Evolutionary conservation across 768 basidiomycete species (phyloP).

Genomic region (Trametes elegans): DNA sequence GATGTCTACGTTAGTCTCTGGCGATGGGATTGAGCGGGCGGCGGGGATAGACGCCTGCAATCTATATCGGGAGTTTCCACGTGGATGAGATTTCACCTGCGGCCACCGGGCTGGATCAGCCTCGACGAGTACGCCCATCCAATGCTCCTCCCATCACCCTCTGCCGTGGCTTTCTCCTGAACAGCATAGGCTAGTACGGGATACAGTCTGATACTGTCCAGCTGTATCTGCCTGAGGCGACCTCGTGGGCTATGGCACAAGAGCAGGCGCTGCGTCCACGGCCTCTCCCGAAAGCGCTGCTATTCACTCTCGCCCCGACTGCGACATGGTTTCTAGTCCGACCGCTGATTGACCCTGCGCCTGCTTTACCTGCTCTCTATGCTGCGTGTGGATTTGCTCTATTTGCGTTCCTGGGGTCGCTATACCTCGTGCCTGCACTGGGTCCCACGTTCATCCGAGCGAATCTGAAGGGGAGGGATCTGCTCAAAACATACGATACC

Average conservation of each 20-base stretch:
- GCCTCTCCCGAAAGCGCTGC: conserved; percentile 35
- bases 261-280: conserved; percentile 17
- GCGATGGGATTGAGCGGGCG: too few relatives aligned
- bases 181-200: too few relatives aligned
- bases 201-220: too few relatives aligned
- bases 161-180: too few relatives aligned
- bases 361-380: conserved; percentile 70
- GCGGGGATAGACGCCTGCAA: too few relatives aligned
- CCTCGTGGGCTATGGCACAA: conserved; percentile 9
- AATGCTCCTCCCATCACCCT: too few relatives aligned
- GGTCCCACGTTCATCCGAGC: conserved; percentile 79
- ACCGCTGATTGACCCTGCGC: conserved; percentile 67
- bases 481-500: conserved; percentile 76
- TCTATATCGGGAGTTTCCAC: too few relatives aligned
- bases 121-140: too few relatives aligned
- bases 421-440: conserved; percentile 81
- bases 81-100: too few relatives aligned
- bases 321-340: conserved; percentile 72
- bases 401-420: conserved; percentile 73
- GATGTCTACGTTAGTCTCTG: too few relatives aligned
- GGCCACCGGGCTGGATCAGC: too few relatives aligned
- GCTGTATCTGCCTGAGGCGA: too few relatives aligned
- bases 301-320: conserved; percentile 62
- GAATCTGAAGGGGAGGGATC: conserved; percentile 80
- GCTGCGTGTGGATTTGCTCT: conserved; percentile 82